These are phyloP conservation scores for Lotmaria passim DNA, from an alignment of 208 protist species.

Conservation along the genomic window DNA sequence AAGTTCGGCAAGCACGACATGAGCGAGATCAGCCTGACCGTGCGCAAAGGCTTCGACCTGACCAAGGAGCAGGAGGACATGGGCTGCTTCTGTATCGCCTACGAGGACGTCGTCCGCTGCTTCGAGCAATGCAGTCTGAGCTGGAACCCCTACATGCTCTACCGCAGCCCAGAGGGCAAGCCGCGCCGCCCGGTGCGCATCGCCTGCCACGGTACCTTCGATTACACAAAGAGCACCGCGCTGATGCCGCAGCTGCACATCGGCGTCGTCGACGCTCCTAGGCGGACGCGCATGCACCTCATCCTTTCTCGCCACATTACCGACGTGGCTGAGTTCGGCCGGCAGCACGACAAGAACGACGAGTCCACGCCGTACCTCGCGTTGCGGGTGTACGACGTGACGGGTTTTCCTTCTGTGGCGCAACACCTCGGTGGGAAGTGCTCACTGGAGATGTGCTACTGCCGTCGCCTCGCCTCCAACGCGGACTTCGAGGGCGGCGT, in stretches of 20 bases:
- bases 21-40: constrained; percentile 34
- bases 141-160: constrained; percentile 92
- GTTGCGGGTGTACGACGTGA: constrained; percentile 82
- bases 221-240: constrained; percentile 53
- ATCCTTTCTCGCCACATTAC: constrained; percentile 83
- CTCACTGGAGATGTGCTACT: constrained; percentile 72
- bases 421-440: constrained; percentile 68
- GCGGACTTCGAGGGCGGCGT: constrained; percentile 58
- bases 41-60: constrained; percentile 58
- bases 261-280: constrained; percentile 58
- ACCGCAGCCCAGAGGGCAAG: constrained; percentile 53
- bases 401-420: constrained; percentile 71
- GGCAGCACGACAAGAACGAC: constrained; percentile 67
- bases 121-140: constrained; percentile 77
- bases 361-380: constrained; percentile 57
- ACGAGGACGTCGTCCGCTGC: constrained; percentile 63
- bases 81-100: constrained; percentile 88
- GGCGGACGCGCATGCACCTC: constrained; percentile 79
- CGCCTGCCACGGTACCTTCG: constrained; percentile 66
- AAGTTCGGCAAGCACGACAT: constrained; percentile 61
- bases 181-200: constrained; percentile 67
- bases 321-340: constrained; percentile 62
- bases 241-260: constrained; percentile 84
- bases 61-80: constrained; percentile 50
- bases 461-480: constrained; percentile 64